A percentile compares a stretch with the other conserved stretches of the same genome.
phyloP scores from a whole-genome alignment of 306 rosid genomes.

The Inga oerstediana region DNA sequence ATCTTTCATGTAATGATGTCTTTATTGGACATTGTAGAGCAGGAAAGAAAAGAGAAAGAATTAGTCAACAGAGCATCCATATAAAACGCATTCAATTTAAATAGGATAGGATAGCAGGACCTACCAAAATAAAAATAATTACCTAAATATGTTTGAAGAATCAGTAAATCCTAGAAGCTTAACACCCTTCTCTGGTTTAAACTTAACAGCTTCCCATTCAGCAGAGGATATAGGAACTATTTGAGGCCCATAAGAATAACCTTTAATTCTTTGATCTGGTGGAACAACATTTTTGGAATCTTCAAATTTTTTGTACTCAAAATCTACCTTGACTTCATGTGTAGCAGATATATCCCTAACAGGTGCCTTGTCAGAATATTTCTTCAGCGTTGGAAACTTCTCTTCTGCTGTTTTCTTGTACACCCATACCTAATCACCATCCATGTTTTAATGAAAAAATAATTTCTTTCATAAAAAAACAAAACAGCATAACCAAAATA shows the following conservation, averaged over 20 bases:
- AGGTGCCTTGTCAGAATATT: conserved; percentile 91
- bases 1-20: conserved; percentile 91
- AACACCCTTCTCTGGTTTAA: conserved; percentile 89
- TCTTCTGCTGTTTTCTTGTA: conserved; percentile 96
- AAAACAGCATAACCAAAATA: neutral
- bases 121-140: conserved; percentile 28
- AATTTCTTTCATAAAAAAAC: conserved; percentile 1
- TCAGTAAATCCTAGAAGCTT: conserved; percentile 91
- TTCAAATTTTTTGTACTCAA: conserved; percentile 69
- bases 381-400: conserved; percentile 84
- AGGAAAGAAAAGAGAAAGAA: conserved; percentile 29
- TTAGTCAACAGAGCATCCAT: conserved; percentile 20
- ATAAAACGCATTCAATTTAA: conserved; percentile 20
- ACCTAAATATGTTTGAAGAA: conserved; percentile 72
- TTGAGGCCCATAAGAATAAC: conserved; percentile 95
- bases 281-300: conserved; percentile 65
- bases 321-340: conserved; percentile 82
- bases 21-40: conserved; percentile 35
- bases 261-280: conserved; percentile 89
- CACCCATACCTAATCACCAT: conserved; percentile 71
- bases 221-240: conserved; percentile 82
- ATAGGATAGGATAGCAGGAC: conserved; percentile 16
- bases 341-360: conserved; percentile 74
- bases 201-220: conserved; percentile 88
- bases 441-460: conserved; percentile 22